phyloP scores from a whole-genome alignment of 495 filamentous ascomycete genomes.

The Cryomyces minteri region DNA sequence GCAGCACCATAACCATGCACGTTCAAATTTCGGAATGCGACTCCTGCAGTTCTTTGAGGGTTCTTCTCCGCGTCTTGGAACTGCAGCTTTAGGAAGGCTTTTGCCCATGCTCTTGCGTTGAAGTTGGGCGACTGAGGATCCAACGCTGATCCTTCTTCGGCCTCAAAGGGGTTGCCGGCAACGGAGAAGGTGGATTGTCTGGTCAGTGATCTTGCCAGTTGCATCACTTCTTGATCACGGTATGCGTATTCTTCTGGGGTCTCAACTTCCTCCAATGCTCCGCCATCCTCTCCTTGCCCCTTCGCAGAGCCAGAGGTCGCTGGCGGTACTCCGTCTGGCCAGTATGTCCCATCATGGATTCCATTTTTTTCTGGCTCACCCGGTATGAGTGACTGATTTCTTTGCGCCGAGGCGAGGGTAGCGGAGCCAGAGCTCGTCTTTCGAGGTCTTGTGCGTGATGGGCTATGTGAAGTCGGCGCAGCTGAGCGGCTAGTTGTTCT shows the following conservation, averaged over 20 bases:
- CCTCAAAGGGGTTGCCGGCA: background rate
- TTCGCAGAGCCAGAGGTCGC: background rate
- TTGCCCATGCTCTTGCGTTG: slow-evolving; percentile 38
- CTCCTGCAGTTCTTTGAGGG: slow-evolving; percentile 21
- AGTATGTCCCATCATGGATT: background rate
- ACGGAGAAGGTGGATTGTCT: background rate
- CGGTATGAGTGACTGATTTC: background rate
- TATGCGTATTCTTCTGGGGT: background rate
- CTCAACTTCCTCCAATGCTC: background rate
- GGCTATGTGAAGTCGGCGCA: background rate
- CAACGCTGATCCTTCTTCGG: slow-evolving; percentile 29
- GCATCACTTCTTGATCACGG: slow-evolving; percentile 12
- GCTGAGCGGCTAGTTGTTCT: background rate
- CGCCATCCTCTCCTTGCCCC: background rate
- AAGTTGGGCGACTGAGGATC: slow-evolving; percentile 38
- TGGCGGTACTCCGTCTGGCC: background rate
- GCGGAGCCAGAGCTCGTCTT: background rate
- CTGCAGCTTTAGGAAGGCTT: slow-evolving; percentile 24
- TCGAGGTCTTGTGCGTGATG: background rate
- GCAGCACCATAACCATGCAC: slow-evolving; percentile 30
- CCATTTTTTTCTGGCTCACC: background rate
- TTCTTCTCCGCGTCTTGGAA: slow-evolving; percentile 10
- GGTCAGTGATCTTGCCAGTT: slow-evolving; percentile 11
- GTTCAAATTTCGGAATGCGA: slow-evolving; percentile 28
- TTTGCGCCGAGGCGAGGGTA: background rate